phyloP scores from a whole-genome alignment of 768 basidiomycete genomes.

The Podaxis mareebaensis region DNA sequence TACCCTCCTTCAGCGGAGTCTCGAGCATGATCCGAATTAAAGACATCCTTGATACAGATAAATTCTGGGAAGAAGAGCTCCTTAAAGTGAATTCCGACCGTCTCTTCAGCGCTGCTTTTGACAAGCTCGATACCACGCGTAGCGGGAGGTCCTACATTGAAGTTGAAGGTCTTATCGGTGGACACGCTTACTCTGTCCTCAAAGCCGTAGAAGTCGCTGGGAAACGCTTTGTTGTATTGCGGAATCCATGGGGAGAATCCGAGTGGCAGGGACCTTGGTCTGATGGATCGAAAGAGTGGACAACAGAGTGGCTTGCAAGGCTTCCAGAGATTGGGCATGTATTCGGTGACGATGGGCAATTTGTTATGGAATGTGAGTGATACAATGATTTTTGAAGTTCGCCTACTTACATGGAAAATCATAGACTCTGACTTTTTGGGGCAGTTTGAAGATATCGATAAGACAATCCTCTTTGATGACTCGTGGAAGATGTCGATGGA shows the following conservation, averaged over 20 bases:
- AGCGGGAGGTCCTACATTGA: conserved; percentile 28
- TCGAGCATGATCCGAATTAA: conserved; percentile 44
- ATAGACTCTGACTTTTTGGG: conserved; percentile 42
- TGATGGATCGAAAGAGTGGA: conserved; percentile 54
- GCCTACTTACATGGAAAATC: not conserved
- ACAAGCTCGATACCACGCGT: conserved; percentile 33
- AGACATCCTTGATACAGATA: conserved; percentile 49
- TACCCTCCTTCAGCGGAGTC: conserved; percentile 35
- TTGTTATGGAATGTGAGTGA: conserved; percentile 49
- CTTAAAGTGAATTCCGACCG: conserved; percentile 49
- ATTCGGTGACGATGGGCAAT: conserved; percentile 51
- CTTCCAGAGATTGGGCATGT: conserved; percentile 40
- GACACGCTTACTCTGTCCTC: conserved; percentile 50
- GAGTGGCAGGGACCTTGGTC: conserved; percentile 53
- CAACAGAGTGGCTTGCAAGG: conserved; percentile 43
- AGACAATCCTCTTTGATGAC: conserved; percentile 46
- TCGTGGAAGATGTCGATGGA: conserved; percentile 48
- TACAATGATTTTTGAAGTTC: too few relatives aligned
- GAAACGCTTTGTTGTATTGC: conserved; percentile 47
- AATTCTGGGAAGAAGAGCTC: conserved; percentile 58
- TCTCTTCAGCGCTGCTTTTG: conserved; percentile 53
- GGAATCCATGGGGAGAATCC: conserved; percentile 51
- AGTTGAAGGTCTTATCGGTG: conserved; percentile 39
- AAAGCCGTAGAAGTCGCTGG: conserved; percentile 43
- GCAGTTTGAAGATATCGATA: conserved; percentile 44